Evolutionary conservation across 495 filamentous ascomycete species (phyloP), one percentile per base, ranked within the genome.

Genomic region (Podospora pseudopauciseta): DNA sequence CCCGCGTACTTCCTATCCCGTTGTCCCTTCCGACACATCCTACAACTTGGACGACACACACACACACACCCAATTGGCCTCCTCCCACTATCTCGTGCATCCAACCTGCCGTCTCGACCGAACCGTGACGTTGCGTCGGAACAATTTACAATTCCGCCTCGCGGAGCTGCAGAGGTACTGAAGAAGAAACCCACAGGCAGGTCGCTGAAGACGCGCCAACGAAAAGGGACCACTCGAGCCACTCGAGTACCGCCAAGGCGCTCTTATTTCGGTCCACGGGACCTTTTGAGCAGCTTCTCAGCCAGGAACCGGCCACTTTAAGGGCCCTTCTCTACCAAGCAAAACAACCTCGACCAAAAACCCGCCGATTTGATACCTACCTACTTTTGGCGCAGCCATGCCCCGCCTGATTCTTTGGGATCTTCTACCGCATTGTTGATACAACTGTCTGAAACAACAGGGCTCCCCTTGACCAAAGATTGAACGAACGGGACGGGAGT

Each of bases 381-480:
- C 58, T 57, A 44, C 39, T 68, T 67, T 68, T 71, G 65, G 65
- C 65, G 66, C 65, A 60, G 60, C 71, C 66, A 76, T 76, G 70
- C 74, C 67, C 74, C 70, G 65, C 65, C 64, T 66, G 68, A 54
- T 68, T 60, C 57, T 63, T 63, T 65, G 67, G 62, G 64, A 63
- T 30, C 67, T 60, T 59, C 65, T 55, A 26, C 71, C 71, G 74
- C 77, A 77, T 77, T 79, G 74, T 75, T 79, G 76, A 79, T 78
- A 76, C 74, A 63, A 57, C 67, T 73, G 65, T 68, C 75, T 76
- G 77, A 79, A 78, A 79, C 75, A 72, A 65, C 54, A 49, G 30
- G 60, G 30, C 15, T 16, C 72, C 67, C 65, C 66, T 62, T 63
- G 67, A 59, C 72, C 70, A 68, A 68, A 64, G 54, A 58, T 66